A percentile compares a stretch with the other conserved stretches of the same genome.
Evolutionary conservation across 805 yeast species (phyloP).

Genomic region (Cyberlindnera saturnus): DNA sequence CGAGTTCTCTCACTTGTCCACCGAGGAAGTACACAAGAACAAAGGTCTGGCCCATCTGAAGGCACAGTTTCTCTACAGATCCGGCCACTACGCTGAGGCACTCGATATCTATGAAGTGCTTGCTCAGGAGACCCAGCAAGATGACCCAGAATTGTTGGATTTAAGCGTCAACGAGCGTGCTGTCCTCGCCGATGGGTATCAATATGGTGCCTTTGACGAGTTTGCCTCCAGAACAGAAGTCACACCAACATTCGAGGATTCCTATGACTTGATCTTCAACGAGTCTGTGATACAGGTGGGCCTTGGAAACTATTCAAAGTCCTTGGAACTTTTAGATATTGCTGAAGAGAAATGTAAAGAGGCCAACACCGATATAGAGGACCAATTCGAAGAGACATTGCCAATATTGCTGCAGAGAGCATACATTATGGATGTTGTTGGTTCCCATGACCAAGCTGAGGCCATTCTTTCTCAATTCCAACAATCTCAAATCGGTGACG

Average conservation of each 20-base stretch:
- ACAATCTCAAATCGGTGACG: constrained; percentile 18
- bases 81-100: constrained; percentile 46
- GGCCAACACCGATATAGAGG: constrained; percentile 36
- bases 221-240: constrained; percentile 11
- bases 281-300: constrained; percentile 51
- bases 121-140: constrained; percentile 28
- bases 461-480: constrained; percentile 30
- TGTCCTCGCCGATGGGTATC: constrained; percentile 43
- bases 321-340: constrained; percentile 37
- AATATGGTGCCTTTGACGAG: constrained; percentile 8
- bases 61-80: constrained; percentile 47
- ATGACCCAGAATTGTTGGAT: constrained; percentile 40
- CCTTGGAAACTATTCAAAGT: constrained; percentile 31
- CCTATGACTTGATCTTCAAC: constrained; percentile 63
- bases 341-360: constrained; percentile 38
- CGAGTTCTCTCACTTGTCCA: constrained; percentile 18
- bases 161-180: constrained; percentile 66
- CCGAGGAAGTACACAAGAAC: constrained; percentile 9
- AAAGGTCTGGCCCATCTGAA: constrained; percentile 42
- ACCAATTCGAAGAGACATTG: constrained; percentile 42
- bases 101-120: constrained; percentile 45
- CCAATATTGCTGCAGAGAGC: constrained; percentile 60
- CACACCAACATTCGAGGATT: constrained; percentile 22
- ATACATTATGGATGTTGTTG: constrained; percentile 42
- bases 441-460: constrained; percentile 31